These are phyloP conservation scores for Cladophialophora immunda DNA, from an alignment of 2,329 filamentous ascomycete species.

Conservation along the genomic window DNA sequence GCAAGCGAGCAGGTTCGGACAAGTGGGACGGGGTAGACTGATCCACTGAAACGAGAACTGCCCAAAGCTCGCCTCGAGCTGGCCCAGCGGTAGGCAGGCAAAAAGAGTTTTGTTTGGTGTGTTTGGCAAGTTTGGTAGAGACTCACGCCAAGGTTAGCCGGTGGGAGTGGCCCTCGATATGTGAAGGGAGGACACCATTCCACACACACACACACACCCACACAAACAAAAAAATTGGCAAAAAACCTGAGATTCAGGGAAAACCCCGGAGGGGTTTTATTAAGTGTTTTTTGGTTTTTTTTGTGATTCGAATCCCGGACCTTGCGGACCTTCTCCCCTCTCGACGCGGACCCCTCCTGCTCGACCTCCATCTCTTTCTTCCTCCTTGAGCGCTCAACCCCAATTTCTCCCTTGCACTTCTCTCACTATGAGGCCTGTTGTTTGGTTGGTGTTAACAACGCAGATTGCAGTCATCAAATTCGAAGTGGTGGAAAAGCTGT, in stretches of 20 bases:
- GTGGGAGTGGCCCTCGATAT: no score
- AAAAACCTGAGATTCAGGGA: no score
- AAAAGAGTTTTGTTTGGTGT: background rate
- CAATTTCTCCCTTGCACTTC: background rate
- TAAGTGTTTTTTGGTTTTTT: background rate
- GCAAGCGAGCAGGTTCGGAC: background rate
- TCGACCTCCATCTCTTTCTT: conserved; percentile 11
- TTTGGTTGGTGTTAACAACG: conserved; percentile 3
- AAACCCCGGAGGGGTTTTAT: background rate
- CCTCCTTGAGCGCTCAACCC: conserved; percentile 13
- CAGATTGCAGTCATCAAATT: background rate
- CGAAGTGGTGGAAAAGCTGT: no score
- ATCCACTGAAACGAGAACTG: background rate
- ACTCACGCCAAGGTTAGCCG: background rate
- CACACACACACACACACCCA: no score
- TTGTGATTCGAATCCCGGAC: background rate
- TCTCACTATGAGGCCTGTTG: background rate
- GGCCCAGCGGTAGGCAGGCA: background rate
- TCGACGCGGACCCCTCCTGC: conserved; percentile 10
- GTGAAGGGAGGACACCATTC: no score
- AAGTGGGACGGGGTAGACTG: background rate
- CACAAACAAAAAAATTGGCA: no score
- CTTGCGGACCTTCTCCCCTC: background rate
- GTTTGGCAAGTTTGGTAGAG: background rate
- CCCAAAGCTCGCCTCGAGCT: background rate